Base-by-base conservation (phyloP, 345 rosid species). In the Euphorbia peplus region DNA sequence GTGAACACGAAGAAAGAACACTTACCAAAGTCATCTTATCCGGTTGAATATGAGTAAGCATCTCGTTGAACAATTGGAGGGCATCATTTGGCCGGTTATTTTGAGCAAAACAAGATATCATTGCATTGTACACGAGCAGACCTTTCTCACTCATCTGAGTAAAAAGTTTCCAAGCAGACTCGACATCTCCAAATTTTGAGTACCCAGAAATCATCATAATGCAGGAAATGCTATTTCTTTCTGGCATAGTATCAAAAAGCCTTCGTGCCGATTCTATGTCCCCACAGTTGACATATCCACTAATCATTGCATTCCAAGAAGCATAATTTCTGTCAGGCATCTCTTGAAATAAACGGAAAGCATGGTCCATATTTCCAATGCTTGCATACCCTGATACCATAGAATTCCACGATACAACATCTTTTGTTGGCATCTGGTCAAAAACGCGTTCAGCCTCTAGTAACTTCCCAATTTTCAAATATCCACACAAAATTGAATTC, bases 261-360 rank as follows among this genome's bases (percentile, higher is more conserved):
- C 71, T 76, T 66, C 81, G 71, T n/a, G 95, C 91, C 32, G 77
- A 68, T 53, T 80, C 72, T 48, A 81, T 63, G 26, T 73, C 67
- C 29, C 86, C 74, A 15, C 76, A 70, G 32, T 78, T 87, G 19
- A 82, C 81, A 47, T 75, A 86, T 50, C 88, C 95, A n/a, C 87
- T 82, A 0, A 89, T 84, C 77, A 87, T 65, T 32, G 88, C 73
- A 81, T 89, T 87, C 91, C 96, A 89, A 55, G 97, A 86, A 24
- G 87, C 73, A 52, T 70, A 72, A 69, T 84, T 86, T 73, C 74
- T 86, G 76, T 77, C 79, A 1, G 92, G 88, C 89, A 87, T 91
- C 25, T 35, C 66, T 55, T 61, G 71, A 76, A 87, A 91, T 78
- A 91, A 76, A 61, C 72, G 65, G 26, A 64, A 46, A 1, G 88